Evolutionary conservation across 2,329 filamentous ascomycete species (phyloP).

Genomic region (Anthostomella pinea): DNA sequence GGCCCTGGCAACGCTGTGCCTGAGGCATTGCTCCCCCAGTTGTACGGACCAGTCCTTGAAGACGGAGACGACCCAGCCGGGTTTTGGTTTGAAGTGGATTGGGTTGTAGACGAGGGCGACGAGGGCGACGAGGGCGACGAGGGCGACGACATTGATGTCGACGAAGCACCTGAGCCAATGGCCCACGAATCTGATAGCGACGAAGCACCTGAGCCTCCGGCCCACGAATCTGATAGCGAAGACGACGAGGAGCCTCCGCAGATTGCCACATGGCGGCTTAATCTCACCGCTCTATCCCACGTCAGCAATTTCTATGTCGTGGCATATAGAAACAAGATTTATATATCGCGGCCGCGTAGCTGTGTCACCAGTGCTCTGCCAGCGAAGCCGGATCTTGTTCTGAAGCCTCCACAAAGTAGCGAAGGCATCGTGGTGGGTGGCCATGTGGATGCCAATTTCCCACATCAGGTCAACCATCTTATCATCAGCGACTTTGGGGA

Average conservation of each 20-base stretch:
- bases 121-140: background rate
- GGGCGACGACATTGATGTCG: background rate
- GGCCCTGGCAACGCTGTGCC: background rate
- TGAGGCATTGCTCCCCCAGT: too few relatives aligned
- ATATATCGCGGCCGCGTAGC: constrained; percentile 52
- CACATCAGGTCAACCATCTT: constrained; percentile 68
- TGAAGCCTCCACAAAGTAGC: constrained; percentile 43
- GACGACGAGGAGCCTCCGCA: constrained; percentile 17
- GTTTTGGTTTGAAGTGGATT: too few relatives aligned
- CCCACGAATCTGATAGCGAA: constrained; percentile 4
- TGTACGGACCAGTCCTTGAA: too few relatives aligned
- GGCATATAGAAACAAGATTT: constrained; percentile 55
- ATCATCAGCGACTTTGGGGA: constrained; percentile 66
- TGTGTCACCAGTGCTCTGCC: constrained; percentile 48
- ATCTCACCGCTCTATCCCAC: constrained; percentile 58
- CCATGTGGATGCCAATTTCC: constrained; percentile 47
- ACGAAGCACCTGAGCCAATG: background rate
- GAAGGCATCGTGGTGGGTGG: constrained; percentile 44
- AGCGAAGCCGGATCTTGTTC: constrained; percentile 46
- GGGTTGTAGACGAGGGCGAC: constrained; percentile 12
- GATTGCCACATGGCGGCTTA: constrained; percentile 45
- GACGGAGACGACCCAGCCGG: too few relatives aligned
- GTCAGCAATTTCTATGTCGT: constrained; percentile 61
- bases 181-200: background rate
- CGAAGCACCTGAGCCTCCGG: constrained; percentile 1